Evolutionary conservation across 2,329 filamentous ascomycete genomes (phyloP), one percentile per base, ranked within the genome.

Genomic region (Trichocomaceae sp.): DNA sequence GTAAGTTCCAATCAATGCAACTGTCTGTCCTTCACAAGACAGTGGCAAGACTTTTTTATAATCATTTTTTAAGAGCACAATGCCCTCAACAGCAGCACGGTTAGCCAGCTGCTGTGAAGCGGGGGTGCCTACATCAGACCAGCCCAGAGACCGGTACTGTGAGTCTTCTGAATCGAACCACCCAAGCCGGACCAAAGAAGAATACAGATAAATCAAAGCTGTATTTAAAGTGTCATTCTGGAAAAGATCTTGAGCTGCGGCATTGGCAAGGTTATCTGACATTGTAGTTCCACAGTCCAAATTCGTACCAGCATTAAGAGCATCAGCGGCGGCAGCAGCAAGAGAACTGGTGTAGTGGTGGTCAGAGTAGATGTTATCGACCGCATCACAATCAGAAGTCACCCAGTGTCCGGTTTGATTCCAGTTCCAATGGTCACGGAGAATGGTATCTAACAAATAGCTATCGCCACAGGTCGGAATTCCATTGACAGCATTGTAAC

Each of bases 391-490:
- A 62, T 86, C 84, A 37, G 76, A 79, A 1, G 79, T 82, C 33
- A 87, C 75, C 64, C 79, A 85, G 29, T 45, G 78, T 51, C 81
- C 75, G 22, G 79, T 74, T 2, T 76, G 74, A 0, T 74, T 79
- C 79, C 82, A 87, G 44, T 75, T 76, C 83, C 83, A 87, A 65
- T 84, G 79, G 44, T 83, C 77, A 4, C 84, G 76, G 6, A 87
- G 72, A 17, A 87, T 72, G 0, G 77, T 78, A 57, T 82, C 73
- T 52, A 86, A 72, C 0, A 87, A 73, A 57, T 82, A 86, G 0
- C 73, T 70, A 60, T 80, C 78, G 0, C 82, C 83, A 61, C 84
- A 87, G 1, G 82, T 76, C 0, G 84, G 83, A 0, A 81, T 75
- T 0, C 83, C 83, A 54, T 86, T 84, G 45, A 87, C 71, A 0